Evolutionary conservation across 768 basidiomycete species (phyloP).

Genomic region (Termitomyces eurrhizus): DNA sequence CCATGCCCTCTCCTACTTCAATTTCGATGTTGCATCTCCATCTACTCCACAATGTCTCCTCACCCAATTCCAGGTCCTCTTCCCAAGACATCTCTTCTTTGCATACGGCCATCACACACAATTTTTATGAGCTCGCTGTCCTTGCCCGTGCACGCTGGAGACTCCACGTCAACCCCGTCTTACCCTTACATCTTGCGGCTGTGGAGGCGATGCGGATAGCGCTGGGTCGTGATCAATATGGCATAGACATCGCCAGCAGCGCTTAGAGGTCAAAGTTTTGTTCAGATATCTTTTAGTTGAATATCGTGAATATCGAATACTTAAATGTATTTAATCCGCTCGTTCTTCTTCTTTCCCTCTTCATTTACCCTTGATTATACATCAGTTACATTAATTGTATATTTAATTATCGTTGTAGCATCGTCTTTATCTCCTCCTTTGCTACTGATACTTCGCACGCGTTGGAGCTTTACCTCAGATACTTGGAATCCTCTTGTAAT

Average conservation of each 20-base stretch:
- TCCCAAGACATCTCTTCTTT: constrained; percentile 26
- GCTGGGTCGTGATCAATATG: constrained; percentile 29
- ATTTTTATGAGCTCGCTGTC: constrained; percentile 66
- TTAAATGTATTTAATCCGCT: neutral
- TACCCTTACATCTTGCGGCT: constrained; percentile 76
- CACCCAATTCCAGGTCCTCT: constrained; percentile 24
- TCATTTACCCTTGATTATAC: neutral
- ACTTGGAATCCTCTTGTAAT: constrained; percentile 2
- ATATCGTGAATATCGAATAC: neutral
- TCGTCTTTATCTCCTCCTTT: neutral
- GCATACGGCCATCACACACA: constrained; percentile 57
- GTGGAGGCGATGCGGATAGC: constrained; percentile 57
- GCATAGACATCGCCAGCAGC: constrained; percentile 6
- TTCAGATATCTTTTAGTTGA: neutral
- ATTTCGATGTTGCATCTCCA: constrained; percentile 58
- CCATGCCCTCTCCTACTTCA: constrained; percentile 36
- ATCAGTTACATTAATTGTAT: neutral
- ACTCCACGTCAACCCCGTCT: constrained; percentile 42
- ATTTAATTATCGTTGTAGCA: neutral
- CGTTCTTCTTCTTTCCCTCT: neutral
- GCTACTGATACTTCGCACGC: neutral
- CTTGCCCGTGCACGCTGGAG: constrained; percentile 50
- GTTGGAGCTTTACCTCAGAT: neutral
- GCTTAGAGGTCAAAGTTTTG: neutral
- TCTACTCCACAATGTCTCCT: constrained; percentile 45